These are phyloP conservation scores for Saccharomycopsis oosterbeekiorum DNA, from an alignment of 805 yeast genomes.

Conservation along the genomic window DNA sequence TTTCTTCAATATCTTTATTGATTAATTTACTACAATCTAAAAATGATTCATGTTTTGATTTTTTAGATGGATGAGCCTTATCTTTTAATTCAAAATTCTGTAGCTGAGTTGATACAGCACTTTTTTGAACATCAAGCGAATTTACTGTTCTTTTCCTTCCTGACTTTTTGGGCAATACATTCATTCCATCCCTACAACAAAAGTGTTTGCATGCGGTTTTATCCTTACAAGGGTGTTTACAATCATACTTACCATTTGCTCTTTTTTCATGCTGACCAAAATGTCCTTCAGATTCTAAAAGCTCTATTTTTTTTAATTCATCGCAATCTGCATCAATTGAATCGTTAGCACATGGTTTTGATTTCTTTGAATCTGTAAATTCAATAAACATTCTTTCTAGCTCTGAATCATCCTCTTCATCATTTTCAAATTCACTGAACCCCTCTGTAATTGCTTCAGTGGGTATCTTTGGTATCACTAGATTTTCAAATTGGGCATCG, in stretches of 20 bases:
- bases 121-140: neutral
- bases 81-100: neutral
- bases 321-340: neutral
- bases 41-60: neutral
- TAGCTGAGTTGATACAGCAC: neutral
- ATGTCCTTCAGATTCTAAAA: neutral
- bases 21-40: neutral
- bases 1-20: neutral
- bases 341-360: neutral
- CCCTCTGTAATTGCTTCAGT: slow-evolving; percentile 17
- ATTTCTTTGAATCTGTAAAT: slow-evolving; percentile 6
- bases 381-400: slow-evolving; percentile 3
- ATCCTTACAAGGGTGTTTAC: slow-evolving; percentile 36
- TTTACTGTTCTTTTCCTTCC: neutral
- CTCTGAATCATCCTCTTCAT: slow-evolving; percentile 17
- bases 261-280: slow-evolving; percentile 14
- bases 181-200: slow-evolving; percentile 38
- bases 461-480: neutral
- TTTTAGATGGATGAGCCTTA: neutral
- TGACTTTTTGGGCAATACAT: neutral
- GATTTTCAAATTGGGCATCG: slow-evolving; percentile 8
- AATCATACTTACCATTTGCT: slow-evolving; percentile 28
- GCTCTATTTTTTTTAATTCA: neutral
- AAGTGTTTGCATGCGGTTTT: slow-evolving; percentile 33
- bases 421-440: slow-evolving; percentile 22